A percentile compares a stretch with the other conserved stretches of the same genome.
phyloP scores from a whole-genome alignment of 257 asterid genomes.

The Solanum medicagineum region DNA sequence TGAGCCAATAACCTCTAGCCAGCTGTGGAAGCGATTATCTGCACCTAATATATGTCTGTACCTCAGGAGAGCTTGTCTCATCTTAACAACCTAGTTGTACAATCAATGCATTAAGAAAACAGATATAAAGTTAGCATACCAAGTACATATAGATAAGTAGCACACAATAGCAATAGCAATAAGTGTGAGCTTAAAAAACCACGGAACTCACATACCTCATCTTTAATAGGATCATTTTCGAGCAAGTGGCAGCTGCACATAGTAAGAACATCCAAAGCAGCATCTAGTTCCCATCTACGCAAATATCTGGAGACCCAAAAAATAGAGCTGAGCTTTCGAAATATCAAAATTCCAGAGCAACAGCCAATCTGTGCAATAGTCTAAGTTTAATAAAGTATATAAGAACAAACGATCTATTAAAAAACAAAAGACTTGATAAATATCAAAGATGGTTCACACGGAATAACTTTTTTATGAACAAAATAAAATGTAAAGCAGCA shows the following conservation, averaged over 20 bases:
- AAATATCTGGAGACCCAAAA: slow-evolving; percentile 42
- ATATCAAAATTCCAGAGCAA: not conserved
- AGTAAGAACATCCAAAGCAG: slow-evolving; percentile 88
- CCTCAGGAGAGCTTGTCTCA: slow-evolving; percentile 77
- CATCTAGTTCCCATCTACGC: slow-evolving; percentile 82
- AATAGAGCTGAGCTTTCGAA: not conserved
- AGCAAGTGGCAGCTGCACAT: slow-evolving; percentile 91
- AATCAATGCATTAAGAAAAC: not conserved
- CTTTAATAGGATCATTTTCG: slow-evolving; percentile 50
- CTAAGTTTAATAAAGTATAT: not conserved
- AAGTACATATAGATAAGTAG: not conserved
- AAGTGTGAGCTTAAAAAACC: not conserved
- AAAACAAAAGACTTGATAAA: not conserved
- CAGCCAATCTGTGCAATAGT: not conserved
- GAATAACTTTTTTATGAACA: not conserved
- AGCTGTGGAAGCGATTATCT: slow-evolving; percentile 74
- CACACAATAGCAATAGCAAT: not conserved
- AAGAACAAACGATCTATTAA: not conserved
- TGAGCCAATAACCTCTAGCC: slow-evolving; percentile 72
- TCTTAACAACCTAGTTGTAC: slow-evolving; percentile 52
- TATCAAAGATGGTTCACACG: not conserved
- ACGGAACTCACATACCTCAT: slow-evolving; percentile 41
- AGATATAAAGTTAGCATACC: not conserved
- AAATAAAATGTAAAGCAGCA: not conserved
- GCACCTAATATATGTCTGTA: slow-evolving; percentile 87